Percentiles rank a stretch among this genome's conserved stretches.
These are phyloP conservation scores for Ephemerocybe angulata DNA, from an alignment of 768 basidiomycete species.

Conservation along the genomic window DNA sequence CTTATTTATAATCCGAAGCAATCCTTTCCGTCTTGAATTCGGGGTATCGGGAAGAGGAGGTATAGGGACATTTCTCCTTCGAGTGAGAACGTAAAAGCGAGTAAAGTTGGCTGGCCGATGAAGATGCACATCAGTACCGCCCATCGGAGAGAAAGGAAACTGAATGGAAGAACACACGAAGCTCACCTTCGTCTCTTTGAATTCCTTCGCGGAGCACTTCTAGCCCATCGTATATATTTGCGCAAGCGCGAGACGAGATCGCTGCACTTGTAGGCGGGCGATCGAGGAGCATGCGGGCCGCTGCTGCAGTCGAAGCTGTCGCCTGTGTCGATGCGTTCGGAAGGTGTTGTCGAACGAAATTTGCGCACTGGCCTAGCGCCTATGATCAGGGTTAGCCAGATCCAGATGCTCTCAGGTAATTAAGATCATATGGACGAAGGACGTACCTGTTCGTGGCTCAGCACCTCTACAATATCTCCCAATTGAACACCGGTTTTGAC, in stretches of 20 bases:
- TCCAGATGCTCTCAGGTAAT: too few relatives aligned
- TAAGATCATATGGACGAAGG: background rate
- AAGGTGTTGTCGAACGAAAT: constrained; percentile 51
- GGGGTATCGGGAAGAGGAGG: constrained; percentile 15
- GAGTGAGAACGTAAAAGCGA: constrained; percentile 60
- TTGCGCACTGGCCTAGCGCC: constrained; percentile 79
- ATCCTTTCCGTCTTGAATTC: constrained; percentile 23
- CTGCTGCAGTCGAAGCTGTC: constrained; percentile 70
- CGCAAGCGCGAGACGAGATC: constrained; percentile 68
- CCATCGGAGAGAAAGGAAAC: background rate
- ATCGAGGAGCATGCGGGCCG: constrained; percentile 49
- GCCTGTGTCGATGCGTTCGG: constrained; percentile 51
- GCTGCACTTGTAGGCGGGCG: constrained; percentile 56
- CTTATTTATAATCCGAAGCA: constrained; percentile 27
- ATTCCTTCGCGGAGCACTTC: constrained; percentile 59
- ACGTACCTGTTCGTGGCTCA: constrained; percentile 79
- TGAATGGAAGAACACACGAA: background rate
- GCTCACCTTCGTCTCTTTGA: constrained; percentile 55
- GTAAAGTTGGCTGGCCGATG: constrained; percentile 60
- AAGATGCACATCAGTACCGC: background rate
- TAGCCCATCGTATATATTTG: constrained; percentile 56
- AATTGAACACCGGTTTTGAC: constrained; percentile 55
- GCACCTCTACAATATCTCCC: constrained; percentile 50
- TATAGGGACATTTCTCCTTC: constrained; percentile 24
- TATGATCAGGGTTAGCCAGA: constrained; percentile 20